Conservation (phyloP, 2,329 filamentous ascomycete genomes). For the Sphaerostilbella broomeana region DNA sequence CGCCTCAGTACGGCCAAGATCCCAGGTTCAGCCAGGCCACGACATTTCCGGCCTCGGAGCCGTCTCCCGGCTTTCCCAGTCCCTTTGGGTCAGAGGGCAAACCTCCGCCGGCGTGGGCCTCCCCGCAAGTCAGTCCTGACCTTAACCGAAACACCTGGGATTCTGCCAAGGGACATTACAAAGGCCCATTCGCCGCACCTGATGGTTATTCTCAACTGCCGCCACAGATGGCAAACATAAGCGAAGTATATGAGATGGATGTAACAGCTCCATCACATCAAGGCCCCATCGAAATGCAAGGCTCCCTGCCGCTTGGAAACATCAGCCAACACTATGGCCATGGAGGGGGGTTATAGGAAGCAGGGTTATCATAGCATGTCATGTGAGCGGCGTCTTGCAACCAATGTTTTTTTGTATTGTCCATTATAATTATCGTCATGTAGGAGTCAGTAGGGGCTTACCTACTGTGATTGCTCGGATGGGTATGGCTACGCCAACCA, state of each 20-base stretch:
- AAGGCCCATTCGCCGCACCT: constrained; percentile 13
- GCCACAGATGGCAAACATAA: constrained; percentile 1
- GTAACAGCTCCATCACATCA: constrained; percentile 2
- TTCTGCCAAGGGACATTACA: constrained; percentile 7
- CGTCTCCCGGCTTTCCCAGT: constrained; percentile 15
- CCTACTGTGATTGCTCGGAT: too few species aligned
- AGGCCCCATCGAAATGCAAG: constrained; percentile 13
- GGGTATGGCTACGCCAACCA: too few species aligned
- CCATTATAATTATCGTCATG: too few species aligned
- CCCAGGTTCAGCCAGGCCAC: constrained; percentile 13
- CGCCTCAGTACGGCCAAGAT: constrained; percentile 14
- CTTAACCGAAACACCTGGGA: constrained; percentile 10
- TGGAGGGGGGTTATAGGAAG: constrained; percentile 2
- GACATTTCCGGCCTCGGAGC: constrained; percentile 18
- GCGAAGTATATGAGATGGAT: constrained; percentile 16
- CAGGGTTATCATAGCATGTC: too few species aligned
- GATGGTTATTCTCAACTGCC: constrained; percentile 14
- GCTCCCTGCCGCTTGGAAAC: constrained; percentile 4
- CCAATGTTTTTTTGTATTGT: neutral
- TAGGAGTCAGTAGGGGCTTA: too few species aligned
- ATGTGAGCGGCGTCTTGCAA: neutral
- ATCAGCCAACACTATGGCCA: too few species aligned
- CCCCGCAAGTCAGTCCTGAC: constrained; percentile 10
- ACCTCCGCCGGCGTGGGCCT: constrained; percentile 10
- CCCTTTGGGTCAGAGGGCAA: constrained; percentile 13